Percentiles rank a stretch among this genome's conserved stretches.
phyloP scores from a whole-genome alignment of 371 early-diverging fungal genomes.

The Mucor velutinosus region DNA sequence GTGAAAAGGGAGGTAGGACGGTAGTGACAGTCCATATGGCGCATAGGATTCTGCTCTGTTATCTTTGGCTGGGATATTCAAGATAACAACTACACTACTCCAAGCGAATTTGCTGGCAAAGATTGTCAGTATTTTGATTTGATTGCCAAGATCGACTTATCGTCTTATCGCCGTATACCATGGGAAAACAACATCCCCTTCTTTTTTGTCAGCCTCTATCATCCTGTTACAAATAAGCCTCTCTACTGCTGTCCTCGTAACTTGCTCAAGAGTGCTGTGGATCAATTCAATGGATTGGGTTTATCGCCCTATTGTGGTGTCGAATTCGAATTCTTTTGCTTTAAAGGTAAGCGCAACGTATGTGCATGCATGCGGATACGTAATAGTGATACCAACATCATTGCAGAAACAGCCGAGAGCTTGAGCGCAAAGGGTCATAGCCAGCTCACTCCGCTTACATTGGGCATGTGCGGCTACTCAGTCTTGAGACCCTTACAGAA shows the following conservation, averaged over 20 bases:
- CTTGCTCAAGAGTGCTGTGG: slow-evolving; percentile 58
- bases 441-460: slow-evolving; percentile 60
- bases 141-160: slow-evolving; percentile 69
- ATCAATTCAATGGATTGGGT: slow-evolving; percentile 47
- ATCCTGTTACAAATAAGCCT: slow-evolving; percentile 57
- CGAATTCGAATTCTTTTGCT: slow-evolving; percentile 86
- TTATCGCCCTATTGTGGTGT: slow-evolving; percentile 69
- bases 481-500: slow-evolving; percentile 72
- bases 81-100: slow-evolving; percentile 51
- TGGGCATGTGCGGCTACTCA: slow-evolving; percentile 87
- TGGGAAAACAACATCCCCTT: slow-evolving; percentile 80
- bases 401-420: slow-evolving; percentile 68
- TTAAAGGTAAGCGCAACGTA: slow-evolving; percentile 58
- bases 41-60: slow-evolving; percentile 78
- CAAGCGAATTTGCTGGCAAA: slow-evolving; percentile 28
- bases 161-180: slow-evolving; percentile 71
- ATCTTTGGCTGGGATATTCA: slow-evolving; percentile 87
- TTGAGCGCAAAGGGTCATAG: slow-evolving; percentile 61
- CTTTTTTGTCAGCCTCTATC: slow-evolving; percentile 70
- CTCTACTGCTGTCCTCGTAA: slow-evolving; percentile 71
- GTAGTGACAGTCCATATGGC: too few species aligned
- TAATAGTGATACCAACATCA: not conserved
- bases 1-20: too few species aligned
- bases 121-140: slow-evolving; percentile 65
- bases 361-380: not conserved